A percentile compares a stretch with the other conserved stretches of the same genome.
Evolutionary conservation across 305 asterid species (phyloP).

Genomic region (Petunia hybrid): DNA sequence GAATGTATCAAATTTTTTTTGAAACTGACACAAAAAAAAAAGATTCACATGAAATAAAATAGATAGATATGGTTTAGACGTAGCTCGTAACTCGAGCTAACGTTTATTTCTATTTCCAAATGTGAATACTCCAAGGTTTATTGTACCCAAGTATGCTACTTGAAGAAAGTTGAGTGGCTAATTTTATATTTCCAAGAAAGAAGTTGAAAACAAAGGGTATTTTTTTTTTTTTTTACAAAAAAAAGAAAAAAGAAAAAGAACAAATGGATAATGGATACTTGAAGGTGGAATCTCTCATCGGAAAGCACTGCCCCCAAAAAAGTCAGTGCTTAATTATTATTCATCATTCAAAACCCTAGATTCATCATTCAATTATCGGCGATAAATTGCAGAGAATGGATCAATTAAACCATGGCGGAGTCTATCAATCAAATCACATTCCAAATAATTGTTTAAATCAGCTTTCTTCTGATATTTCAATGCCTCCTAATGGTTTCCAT

Average conservation of each 20-base stretch:
- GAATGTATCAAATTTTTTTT: no score
- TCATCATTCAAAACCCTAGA: slow-evolving; percentile 16
- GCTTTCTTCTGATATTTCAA: slow-evolving; percentile 50
- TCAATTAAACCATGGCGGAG: slow-evolving; percentile 53
- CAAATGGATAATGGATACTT: slow-evolving; percentile 3
- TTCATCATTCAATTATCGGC: neutral
- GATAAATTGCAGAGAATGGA: slow-evolving; percentile 47
- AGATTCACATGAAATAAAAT: no score
- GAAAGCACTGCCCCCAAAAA: neutral
- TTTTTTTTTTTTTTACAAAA: neutral
- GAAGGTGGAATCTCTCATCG: slow-evolving; percentile 28
- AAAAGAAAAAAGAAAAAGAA: neutral
- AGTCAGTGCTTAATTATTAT: neutral
- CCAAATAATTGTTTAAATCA: slow-evolving; percentile 51
- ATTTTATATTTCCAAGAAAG: slow-evolving; percentile 5
- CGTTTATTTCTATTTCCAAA: neutral
- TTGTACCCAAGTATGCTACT: neutral
- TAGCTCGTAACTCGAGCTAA: no score
- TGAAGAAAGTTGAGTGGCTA: neutral
- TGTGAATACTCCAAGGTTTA: neutral
- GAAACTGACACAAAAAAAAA: no score
- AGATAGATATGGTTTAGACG: no score
- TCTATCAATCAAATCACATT: slow-evolving; percentile 53
- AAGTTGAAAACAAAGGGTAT: neutral
- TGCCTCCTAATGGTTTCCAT: slow-evolving; percentile 48